Base-by-base conservation (phyloP, 306 rosid genomes). In the Geum urbanum region DNA sequence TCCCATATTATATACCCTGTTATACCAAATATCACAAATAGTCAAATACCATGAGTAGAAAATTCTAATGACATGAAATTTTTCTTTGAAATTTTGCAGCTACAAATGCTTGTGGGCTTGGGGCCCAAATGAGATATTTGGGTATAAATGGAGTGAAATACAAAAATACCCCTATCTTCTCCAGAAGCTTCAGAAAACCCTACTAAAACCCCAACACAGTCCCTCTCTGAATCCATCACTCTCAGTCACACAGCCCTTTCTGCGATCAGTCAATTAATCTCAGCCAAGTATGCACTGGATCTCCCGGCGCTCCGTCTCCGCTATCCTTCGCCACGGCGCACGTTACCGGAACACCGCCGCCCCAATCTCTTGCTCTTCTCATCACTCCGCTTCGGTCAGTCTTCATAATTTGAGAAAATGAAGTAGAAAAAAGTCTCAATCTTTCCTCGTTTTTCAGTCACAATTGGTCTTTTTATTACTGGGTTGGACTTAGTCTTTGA, bases 181-280 rank as follows among this genome's bases (percentile, higher is more conserved):
- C 96, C 72, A 87, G 91, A 92, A 89, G 84, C 84, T 92, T 89
- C 96, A 51, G 14, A 78, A 72, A 19, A 18, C 74, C 74, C 73
- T 14, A 7, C 6, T 47, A 44, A 50, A 77, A 85, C 80, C 43
- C 97, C 83, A 50, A 69, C 90, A 83, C 76, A 87, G 90, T 80
- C 96, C 97, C 95, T 77, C 72, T 0, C 75, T 18, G 5, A 0
- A 18, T 9, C 76, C 53, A 12, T 41, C 13, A 24, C 44, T 32
- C 6, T 48, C 56, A 14, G 35, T 9, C n/a, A 2, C 63, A 39
- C 3, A 27, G 9, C 8, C 0, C 35, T 9, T n/a, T 3, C 54
- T 35, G 32, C 41, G 10, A 69, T 65, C 44, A 20, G 12, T 61
- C 15, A 1, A 32, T 52, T 44, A 32, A 72, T 16, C 62, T 48